Conservation (phyloP, 768 basidiomycete species). For the Leccinum aurantiacum region DNA sequence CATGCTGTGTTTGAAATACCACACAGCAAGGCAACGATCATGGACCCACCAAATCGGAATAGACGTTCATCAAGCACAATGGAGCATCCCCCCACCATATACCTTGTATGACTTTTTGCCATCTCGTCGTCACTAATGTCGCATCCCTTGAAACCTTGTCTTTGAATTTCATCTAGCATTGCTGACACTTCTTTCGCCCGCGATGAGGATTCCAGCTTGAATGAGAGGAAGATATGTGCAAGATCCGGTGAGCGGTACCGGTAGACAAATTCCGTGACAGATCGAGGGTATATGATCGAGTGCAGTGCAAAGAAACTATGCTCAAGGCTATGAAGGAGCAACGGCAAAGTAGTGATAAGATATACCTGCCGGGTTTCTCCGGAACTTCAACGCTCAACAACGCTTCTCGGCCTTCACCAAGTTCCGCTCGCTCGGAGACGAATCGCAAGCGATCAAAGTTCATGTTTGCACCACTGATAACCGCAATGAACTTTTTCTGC, state of each 20-base stretch:
- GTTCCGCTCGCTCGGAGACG: constrained; percentile 97
- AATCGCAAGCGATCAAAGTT: constrained; percentile 96
- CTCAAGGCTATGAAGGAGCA: constrained; percentile 4
- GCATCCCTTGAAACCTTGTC: constrained; percentile 72
- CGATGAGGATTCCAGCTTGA: constrained; percentile 63
- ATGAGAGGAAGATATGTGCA: constrained; percentile 90
- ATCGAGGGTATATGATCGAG: constrained; percentile 83
- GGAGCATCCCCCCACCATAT: constrained; percentile 88
- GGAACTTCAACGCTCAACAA: constrained; percentile 93
- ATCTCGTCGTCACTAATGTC: constrained; percentile 96
- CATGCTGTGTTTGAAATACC: constrained; percentile 1
- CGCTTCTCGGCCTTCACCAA: constrained; percentile 94
- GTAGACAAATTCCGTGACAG: constrained; percentile 95
- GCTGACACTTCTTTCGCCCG: constrained; percentile 61
- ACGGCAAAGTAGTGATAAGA: neutral
- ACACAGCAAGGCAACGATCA: constrained; percentile 1
- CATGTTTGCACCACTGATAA: constrained; percentile 98
- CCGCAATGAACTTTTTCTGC: constrained; percentile 84
- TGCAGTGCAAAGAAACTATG: constrained; percentile 85
- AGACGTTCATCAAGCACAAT: constrained; percentile 81
- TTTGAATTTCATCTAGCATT: constrained; percentile 62
- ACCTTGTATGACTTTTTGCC: constrained; percentile 91
- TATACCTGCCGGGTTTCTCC: constrained; percentile 86
- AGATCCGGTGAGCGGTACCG: constrained; percentile 72
- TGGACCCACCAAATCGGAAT: constrained; percentile 83